Evolutionary conservation across 1,284 basidiomycete genomes (phyloP).

Genomic region (Rhizoctonia solani): DNA sequence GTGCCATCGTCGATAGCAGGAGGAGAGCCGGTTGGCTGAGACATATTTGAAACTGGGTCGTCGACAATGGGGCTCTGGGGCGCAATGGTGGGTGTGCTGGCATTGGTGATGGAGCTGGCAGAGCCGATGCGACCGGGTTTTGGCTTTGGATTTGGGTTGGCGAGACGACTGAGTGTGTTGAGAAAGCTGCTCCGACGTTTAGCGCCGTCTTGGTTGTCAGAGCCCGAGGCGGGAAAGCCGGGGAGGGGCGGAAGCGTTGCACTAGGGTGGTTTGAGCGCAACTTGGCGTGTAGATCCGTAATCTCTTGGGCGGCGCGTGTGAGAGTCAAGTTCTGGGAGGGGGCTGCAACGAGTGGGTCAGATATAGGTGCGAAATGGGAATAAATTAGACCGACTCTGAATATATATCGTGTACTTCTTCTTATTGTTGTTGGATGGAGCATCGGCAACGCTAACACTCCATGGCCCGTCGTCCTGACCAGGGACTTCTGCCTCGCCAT

Average conservation of each 20-base stretch:
- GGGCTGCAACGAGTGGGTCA: conserved; percentile 56
- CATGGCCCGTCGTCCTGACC: conserved; percentile 64
- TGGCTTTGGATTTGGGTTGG: conserved; percentile 42
- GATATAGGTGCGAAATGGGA: conserved; percentile 44
- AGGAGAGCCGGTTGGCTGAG: conserved; percentile 7
- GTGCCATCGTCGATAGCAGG: conserved; percentile 33
- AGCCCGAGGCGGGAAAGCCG: conserved; percentile 52
- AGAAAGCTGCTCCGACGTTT: conserved; percentile 81
- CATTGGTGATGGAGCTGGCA: conserved; percentile 39
- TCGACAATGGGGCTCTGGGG: conserved; percentile 58
- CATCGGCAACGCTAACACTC: conserved; percentile 75
- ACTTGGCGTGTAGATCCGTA: conserved; percentile 72
- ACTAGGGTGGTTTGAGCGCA: conserved; percentile 43
- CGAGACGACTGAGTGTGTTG: conserved; percentile 72
- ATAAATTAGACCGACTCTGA: conserved; percentile 55
- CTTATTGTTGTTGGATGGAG: conserved; percentile 57
- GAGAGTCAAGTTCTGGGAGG: conserved; percentile 86
- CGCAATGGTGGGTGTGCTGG: conserved; percentile 47
- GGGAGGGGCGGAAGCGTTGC: conserved; percentile 62
- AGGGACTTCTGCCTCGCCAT: conserved; percentile 20
- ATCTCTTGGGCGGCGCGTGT: conserved; percentile 76
- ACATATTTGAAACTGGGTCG: conserved; percentile 46
- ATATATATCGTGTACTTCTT: conserved; percentile 63
- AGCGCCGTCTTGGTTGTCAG: conserved; percentile 55
- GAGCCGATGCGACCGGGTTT: conserved; percentile 2